Evolutionary conservation across 1,284 basidiomycete species (phyloP), one percentile per base, ranked within the genome.

Genomic region (Cutaneotrichosporon curvatum): DNA sequence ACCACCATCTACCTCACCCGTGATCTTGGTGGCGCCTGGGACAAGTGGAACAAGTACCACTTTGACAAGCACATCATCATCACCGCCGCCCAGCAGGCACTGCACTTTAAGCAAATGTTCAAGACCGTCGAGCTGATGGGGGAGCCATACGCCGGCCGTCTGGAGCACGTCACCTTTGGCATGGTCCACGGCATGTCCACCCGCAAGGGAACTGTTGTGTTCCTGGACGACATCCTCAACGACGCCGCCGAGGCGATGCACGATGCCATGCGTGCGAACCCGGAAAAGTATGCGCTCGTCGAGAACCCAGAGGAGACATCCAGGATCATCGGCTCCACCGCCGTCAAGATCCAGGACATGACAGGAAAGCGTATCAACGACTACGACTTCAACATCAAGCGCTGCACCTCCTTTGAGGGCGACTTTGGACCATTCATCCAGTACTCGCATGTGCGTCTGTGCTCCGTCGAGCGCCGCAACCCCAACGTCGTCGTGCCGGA

Each of bases 11-110:
- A 99, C 74, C 82, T 98, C 54, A 96, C 92, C n/a, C 87, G 94
- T 53, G 94, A 99, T 73, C 89, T 98, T 54, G 94, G 84, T 37
- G 94, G 84, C 37, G 91, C 92, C 0, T 84, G 86, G 59, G 87
- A 97, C 75, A 86, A 94, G 57, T 90, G 84, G 75, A 83, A 88
- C 58, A 83, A 86, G 67, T 90, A 90, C 78, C 80, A 85, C 50
- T 95, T 96, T 60, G 91, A 98, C 80, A 96, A 96, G 76, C 94
- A 96, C 87, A 86, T 97, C 66, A 94, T 94, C 73, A 90, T 96
- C 64, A 82, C 95, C 38, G 83, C 89, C 1, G 81, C 85, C n/a
- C 91, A 95, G 67, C 95, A 99, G 72, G 86, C 94, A 57, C 78
- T 97, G 19, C 92, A 99, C 68, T 78, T 90, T 37, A 79, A 84